Evolutionary conservation across 75 land plant species (phyloP), one percentile per base, ranked within the genome.

Genomic region (Selaginella tamariscina): DNA sequence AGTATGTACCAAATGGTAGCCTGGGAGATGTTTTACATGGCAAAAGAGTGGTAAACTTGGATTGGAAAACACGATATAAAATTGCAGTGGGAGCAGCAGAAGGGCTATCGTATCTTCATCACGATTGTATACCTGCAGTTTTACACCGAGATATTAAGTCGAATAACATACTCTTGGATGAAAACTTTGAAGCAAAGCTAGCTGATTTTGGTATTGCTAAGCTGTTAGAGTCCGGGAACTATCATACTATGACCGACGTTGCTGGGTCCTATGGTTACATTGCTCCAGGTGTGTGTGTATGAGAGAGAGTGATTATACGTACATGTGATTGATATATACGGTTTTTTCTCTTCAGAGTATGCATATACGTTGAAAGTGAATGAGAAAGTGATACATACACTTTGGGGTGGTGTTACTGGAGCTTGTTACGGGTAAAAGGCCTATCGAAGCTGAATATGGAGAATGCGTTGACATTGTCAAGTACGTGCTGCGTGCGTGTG

Each of bases 1-100:
- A 90, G 72, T 84, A 82, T 68, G 62, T 88, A 70, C 86, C 86
- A 1, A 83, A 83, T 66, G 92, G 92, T 28, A 85, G 86, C 73
- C 56, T 88, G 70, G 79, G 82, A 78, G 88, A 88, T 13, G 59
- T 70, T 24, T 78, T 88, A 13, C 90, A 87, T 60, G 32, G 56
- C 49, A 39, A 39, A 15, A 59, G 55, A 13, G 15, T 0, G 22
- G 11, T 55, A 28, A 32, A 64, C 29, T 24, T 74, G 64, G 79
- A 72, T 30, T 79, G 81, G 81, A 55, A 32, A 8, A 62, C 66
- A 22, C 44, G 89, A 27, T 75, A 72, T 56, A 75, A 73, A 31
- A 79, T 86, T 20, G 85, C 82, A 0, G 26, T 83, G 9, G 86
- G 86, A 11, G 72, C 86, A 18, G 86, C 89, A 23, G 72, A 60